These are phyloP conservation scores for Tylopilus cervinicoccineus DNA, from an alignment of 768 basidiomycete species.

Conservation along the genomic window DNA sequence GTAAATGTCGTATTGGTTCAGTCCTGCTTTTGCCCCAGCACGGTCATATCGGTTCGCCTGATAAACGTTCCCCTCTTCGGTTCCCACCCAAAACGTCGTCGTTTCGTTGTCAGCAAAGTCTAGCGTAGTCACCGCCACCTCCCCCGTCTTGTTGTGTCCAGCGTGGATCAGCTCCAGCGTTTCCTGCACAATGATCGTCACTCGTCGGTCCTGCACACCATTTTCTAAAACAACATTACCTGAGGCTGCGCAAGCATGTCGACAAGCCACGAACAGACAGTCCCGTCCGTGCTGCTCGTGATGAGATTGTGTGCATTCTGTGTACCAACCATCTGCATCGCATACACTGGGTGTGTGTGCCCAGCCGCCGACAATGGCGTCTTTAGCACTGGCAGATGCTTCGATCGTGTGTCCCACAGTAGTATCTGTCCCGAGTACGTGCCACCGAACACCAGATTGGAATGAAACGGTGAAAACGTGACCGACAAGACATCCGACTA, in stretches of 20 bases:
- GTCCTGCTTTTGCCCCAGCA: slow-evolving; percentile 92
- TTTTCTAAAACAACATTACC: slow-evolving; percentile 39
- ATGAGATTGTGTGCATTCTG: slow-evolving; percentile 98
- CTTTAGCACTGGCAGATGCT: slow-evolving; percentile 93
- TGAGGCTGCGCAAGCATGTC: slow-evolving; percentile 99
- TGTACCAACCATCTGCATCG: slow-evolving; percentile 97
- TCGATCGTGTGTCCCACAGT: slow-evolving; percentile 96
- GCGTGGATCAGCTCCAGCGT: slow-evolving; percentile 85
- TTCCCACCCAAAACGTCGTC: slow-evolving; percentile 95
- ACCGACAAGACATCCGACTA: slow-evolving; percentile 98
- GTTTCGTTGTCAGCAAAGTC: slow-evolving; percentile 97
- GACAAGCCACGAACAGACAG: slow-evolving; percentile 95
- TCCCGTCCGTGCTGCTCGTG: slow-evolving; percentile 94
- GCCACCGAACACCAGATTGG: slow-evolving; percentile 94
- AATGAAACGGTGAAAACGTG: slow-evolving; percentile 95
- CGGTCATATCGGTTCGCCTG: slow-evolving; percentile 97
- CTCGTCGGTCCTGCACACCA: not conserved
- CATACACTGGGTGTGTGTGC: slow-evolving; percentile 98
- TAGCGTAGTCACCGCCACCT: slow-evolving; percentile 90
- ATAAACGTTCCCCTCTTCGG: slow-evolving; percentile 96
- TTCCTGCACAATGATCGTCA: slow-evolving; percentile 53
- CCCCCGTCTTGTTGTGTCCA: slow-evolving; percentile 94
- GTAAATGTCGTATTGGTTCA: slow-evolving; percentile 92
- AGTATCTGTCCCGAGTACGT: slow-evolving; percentile 99
- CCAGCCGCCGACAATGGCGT: slow-evolving; percentile 94